Percentiles rank a stretch among this genome's conserved stretches.
Evolutionary conservation across 2,329 filamentous ascomycete species (phyloP).

Genomic region (Fusarium keratoplasticum): DNA sequence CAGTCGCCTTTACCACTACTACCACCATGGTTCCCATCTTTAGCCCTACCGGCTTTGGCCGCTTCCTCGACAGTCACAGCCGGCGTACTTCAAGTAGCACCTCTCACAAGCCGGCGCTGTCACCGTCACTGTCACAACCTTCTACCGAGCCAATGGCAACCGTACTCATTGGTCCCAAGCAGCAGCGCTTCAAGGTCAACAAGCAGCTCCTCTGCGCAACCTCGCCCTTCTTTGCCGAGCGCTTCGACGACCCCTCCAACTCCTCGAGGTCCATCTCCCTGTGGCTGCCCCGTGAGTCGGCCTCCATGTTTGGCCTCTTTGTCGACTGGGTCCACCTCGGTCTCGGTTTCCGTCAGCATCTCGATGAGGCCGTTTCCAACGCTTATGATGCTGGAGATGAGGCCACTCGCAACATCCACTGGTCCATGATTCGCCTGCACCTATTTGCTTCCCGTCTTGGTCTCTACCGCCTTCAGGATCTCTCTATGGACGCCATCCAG

Average conservation of each 20-base stretch:
- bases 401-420: conserved; percentile 59
- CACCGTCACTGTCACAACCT: conserved; percentile 36
- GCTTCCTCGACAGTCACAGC: conserved; percentile 32
- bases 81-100: conserved; percentile 16
- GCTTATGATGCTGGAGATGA: conserved; percentile 46
- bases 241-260: conserved; percentile 52
- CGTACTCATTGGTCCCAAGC: conserved; percentile 57
- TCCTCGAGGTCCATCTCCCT: conserved; percentile 47
- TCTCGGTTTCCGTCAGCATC: conserved; percentile 54
- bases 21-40: conserved; percentile 40
- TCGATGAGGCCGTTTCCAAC: conserved; percentile 55
- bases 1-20: conserved; percentile 1
- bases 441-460: conserved; percentile 66
- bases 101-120: conserved; percentile 40
- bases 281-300: conserved; percentile 60
- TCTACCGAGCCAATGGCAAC: conserved; percentile 46
- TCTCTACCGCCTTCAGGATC: conserved; percentile 64
- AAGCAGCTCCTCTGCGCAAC: conserved; percentile 58
- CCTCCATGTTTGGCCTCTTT: conserved; percentile 66
- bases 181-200: conserved; percentile 57
- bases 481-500: conserved; percentile 68
- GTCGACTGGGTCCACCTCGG: conserved; percentile 64
- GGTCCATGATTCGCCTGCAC: conserved; percentile 67
- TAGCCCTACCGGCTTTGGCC: conserved; percentile 37
- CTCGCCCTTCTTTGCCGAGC: conserved; percentile 61